Percentiles rank a stretch among this genome's conserved stretches.
Evolutionary conservation across 129 eudicot species (phyloP).

Genomic region (Mikania micrantha): DNA sequence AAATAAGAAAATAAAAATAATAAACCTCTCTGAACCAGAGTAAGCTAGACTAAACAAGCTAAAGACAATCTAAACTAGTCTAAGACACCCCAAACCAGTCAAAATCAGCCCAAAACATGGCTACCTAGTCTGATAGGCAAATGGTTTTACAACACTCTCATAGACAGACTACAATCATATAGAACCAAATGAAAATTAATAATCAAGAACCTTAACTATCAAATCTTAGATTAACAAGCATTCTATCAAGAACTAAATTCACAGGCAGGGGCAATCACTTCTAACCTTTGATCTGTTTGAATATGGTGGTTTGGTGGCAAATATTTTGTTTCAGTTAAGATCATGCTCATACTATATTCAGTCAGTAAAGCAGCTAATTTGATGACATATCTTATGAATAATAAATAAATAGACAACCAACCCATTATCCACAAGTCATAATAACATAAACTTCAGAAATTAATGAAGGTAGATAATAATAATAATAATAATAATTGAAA

Average conservation of each 20-base stretch:
- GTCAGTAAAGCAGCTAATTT: neutral
- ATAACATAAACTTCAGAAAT: slow-evolving; percentile 9
- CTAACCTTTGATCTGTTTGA: neutral
- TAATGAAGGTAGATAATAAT: neutral
- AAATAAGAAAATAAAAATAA: too few relatives aligned
- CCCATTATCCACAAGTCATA: neutral
- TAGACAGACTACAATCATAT: neutral
- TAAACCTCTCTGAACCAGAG: too few relatives aligned
- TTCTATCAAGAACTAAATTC: neutral
- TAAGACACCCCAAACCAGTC: too few relatives aligned
- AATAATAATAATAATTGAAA: neutral
- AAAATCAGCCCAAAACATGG: too few relatives aligned
- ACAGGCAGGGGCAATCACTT: neutral
- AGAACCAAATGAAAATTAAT: neutral
- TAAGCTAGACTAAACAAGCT: too few relatives aligned
- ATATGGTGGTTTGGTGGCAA: neutral
- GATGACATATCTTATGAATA: neutral
- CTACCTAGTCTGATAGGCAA: too few relatives aligned
- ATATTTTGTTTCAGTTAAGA: neutral
- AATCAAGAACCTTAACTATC: neutral
- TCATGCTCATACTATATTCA: neutral
- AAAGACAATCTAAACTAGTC: too few relatives aligned
- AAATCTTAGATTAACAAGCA: slow-evolving; percentile 1
- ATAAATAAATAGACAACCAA: neutral
- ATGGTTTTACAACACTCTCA: too few relatives aligned